phyloP scores from a whole-genome alignment of 306 rosid species.

The Benincasa hispida region DNA sequence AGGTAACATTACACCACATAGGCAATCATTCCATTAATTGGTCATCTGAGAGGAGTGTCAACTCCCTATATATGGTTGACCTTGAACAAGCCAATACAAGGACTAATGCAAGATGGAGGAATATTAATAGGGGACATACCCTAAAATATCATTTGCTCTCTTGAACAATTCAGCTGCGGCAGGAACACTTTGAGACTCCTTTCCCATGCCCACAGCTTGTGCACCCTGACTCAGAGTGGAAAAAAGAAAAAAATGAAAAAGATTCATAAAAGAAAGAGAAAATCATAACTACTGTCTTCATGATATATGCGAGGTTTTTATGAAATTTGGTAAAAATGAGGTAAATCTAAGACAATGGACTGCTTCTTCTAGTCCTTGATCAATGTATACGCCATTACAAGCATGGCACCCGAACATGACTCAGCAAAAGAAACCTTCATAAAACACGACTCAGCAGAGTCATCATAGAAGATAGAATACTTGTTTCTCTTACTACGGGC shows the following conservation, averaged over 20 bases:
- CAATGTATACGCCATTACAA: neutral
- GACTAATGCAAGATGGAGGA: neutral
- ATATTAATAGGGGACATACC: conserved; percentile 26
- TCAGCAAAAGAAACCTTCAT: neutral
- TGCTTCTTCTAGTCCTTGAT: neutral
- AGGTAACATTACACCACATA: neutral
- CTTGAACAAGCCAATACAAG: neutral
- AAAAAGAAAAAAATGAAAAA: neutral
- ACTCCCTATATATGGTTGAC: neutral
- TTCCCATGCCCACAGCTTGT: conserved; percentile 94
- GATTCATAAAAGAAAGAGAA: neutral
- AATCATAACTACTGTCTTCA: neutral
- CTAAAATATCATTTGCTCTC: conserved; percentile 70
- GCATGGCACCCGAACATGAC: neutral
- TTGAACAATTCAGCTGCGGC: conserved; percentile 57
- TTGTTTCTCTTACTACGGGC: neutral
- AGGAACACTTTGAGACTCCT: conserved; percentile 79
- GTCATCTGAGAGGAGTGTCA: neutral
- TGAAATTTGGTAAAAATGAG: neutral
- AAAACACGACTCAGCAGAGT: neutral
- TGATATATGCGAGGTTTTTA: neutral
- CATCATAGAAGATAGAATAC: neutral
- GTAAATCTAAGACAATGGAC: neutral
- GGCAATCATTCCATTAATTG: neutral
- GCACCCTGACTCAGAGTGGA: conserved; percentile 54